Evolutionary conservation across 345 rosid species (phyloP).

Genomic region (Eutrema heterophyllum): DNA sequence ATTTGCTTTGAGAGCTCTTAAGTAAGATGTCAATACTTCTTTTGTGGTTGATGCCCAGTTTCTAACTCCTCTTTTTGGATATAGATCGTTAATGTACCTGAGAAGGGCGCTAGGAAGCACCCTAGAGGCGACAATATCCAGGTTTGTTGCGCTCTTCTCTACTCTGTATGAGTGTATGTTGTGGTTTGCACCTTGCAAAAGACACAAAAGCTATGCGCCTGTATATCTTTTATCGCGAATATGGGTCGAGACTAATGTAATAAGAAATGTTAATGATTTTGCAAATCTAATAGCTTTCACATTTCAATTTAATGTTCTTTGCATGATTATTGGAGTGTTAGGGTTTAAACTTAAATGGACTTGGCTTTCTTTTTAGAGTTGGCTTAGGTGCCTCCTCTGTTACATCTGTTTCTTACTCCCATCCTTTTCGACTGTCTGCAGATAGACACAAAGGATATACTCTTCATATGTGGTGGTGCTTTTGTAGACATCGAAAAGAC

Average conservation of each 20-base stretch:
- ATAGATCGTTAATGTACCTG: slow-evolving; percentile 97
- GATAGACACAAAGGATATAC: slow-evolving; percentile 99
- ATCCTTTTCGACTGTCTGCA: slow-evolving; percentile 24
- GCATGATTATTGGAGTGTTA: not conserved
- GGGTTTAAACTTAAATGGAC: not conserved
- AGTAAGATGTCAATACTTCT: not conserved
- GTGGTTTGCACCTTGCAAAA: not conserved
- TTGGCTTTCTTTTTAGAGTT: not conserved
- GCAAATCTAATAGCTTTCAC: not conserved
- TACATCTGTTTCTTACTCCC: not conserved
- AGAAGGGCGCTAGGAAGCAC: slow-evolving; percentile 98
- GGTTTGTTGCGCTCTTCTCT: slow-evolving; percentile 41
- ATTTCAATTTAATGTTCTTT: not conserved
- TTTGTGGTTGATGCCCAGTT: not conserved
- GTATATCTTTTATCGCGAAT: not conserved
- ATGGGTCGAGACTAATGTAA: not conserved
- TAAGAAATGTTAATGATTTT: not conserved
- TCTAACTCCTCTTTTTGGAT: slow-evolving; percentile 21
- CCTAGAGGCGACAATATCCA: slow-evolving; percentile 99
- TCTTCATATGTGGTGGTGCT: slow-evolving; percentile 98
- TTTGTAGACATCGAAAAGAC: slow-evolving; percentile 97
- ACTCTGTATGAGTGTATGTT: not conserved
- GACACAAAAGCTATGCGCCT: not conserved
- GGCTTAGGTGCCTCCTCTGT: not conserved
- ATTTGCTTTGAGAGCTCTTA: not conserved